phyloP scores from a whole-genome alignment of 2,329 filamentous ascomycete species.

The Botrytis sinoallii region DNA sequence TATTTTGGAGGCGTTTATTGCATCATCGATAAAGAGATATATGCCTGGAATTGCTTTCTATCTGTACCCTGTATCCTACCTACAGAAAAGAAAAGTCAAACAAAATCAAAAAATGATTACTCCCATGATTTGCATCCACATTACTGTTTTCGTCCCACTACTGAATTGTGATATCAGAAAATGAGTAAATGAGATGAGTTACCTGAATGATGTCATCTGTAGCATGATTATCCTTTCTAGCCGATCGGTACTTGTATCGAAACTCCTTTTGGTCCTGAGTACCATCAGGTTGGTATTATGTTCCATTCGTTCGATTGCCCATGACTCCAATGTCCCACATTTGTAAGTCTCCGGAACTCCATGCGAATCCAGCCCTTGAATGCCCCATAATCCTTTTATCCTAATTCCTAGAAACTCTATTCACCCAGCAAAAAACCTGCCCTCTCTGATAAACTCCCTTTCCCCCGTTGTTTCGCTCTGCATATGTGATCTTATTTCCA shows the following conservation, averaged over 20 bases:
- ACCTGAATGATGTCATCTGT: background rate
- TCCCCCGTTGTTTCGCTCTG: background rate
- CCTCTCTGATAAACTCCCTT: background rate
- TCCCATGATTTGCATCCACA: background rate
- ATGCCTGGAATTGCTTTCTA: background rate
- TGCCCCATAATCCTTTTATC: background rate
- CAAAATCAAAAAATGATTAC: background rate
- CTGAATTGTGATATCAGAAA: background rate
- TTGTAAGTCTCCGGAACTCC: slow-evolving; percentile 10
- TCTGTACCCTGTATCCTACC: slow-evolving; percentile 5
- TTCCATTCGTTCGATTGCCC: slow-evolving; percentile 1
- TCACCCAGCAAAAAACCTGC: background rate
- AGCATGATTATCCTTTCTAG: background rate
- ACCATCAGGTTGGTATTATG: background rate
- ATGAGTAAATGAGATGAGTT: background rate
- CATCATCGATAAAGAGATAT: slow-evolving; percentile 9
- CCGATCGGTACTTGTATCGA: background rate
- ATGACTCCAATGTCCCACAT: slow-evolving; percentile 1
- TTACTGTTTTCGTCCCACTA: background rate
- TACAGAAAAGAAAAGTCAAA: background rate
- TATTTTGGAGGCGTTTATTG: background rate
- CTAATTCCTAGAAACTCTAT: background rate
- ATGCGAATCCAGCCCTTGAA: slow-evolving; percentile 8
- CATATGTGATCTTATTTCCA: background rate
- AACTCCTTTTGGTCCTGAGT: background rate